Conservation (phyloP, 2,329 filamentous ascomycete genomes). For the Penicillium sp. region DNA sequence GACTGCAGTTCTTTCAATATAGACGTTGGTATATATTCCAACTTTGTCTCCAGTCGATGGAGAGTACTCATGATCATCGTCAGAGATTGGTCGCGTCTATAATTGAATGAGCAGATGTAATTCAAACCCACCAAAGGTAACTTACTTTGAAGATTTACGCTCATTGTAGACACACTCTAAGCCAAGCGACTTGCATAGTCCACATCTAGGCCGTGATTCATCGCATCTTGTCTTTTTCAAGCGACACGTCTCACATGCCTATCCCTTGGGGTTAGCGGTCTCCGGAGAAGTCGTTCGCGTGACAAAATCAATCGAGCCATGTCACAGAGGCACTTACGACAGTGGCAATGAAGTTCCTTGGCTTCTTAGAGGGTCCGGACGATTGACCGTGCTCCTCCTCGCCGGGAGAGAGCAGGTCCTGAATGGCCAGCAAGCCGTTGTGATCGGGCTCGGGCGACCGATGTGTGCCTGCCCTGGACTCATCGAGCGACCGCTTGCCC, state of each 20-base stretch:
- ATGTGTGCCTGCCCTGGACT: slow-evolving; percentile 25
- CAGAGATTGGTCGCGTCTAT: slow-evolving; percentile 54
- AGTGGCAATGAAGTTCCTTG: slow-evolving; percentile 42
- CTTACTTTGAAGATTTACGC: slow-evolving; percentile 54
- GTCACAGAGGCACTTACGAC: slow-evolving; percentile 28
- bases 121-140: neutral
- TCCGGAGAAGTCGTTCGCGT: neutral
- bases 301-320: neutral
- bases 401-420: slow-evolving; percentile 37
- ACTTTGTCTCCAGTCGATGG: slow-evolving; percentile 53
- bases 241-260: slow-evolving; percentile 56
- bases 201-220: slow-evolving; percentile 54
- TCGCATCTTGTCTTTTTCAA: slow-evolving; percentile 57
- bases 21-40: slow-evolving; percentile 48
- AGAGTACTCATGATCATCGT: slow-evolving; percentile 56
- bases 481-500: slow-evolving; percentile 39
- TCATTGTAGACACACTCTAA: slow-evolving; percentile 55
- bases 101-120: slow-evolving; percentile 6
- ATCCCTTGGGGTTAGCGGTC: slow-evolving; percentile 2
- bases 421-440: slow-evolving; percentile 32
- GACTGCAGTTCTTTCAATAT: slow-evolving; percentile 34
- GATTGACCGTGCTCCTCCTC: slow-evolving; percentile 30
- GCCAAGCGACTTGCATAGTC: slow-evolving; percentile 51
- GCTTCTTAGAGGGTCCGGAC: slow-evolving; percentile 31
- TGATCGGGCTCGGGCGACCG: slow-evolving; percentile 27